A percentile compares a stretch with the other conserved stretches of the same genome.
These are phyloP conservation scores for Stephania yunnanensis DNA, from an alignment of 164 flowering plant species.

Conservation along the genomic window DNA sequence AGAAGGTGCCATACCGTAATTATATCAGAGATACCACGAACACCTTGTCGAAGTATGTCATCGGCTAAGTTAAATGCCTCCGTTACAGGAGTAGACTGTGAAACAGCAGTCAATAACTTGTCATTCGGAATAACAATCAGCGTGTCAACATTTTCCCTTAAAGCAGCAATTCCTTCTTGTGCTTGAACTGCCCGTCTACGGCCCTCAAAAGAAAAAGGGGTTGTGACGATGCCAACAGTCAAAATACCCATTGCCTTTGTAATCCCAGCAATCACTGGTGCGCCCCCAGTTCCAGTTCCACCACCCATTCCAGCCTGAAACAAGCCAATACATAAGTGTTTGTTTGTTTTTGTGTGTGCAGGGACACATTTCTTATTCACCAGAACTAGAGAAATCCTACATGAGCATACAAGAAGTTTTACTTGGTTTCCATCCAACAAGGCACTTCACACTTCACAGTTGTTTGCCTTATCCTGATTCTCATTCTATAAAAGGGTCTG, in stretches of 20 bases:
- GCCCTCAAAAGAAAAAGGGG: slow-evolving; percentile 87
- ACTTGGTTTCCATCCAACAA: too few species aligned
- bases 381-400: neutral
- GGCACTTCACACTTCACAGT: too few species aligned
- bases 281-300: slow-evolving; percentile 91
- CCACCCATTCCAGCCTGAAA: slow-evolving; percentile 95
- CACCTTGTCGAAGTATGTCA: slow-evolving; percentile 86
- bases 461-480: too few species aligned
- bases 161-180: slow-evolving; percentile 84
- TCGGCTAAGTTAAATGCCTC: slow-evolving; percentile 89
- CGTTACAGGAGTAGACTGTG: slow-evolving; percentile 78
- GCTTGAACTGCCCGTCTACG: slow-evolving; percentile 81
- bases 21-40: slow-evolving; percentile 85
- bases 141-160: slow-evolving; percentile 82
- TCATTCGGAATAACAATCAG: slow-evolving; percentile 87
- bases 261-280: slow-evolving; percentile 76
- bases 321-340: neutral
- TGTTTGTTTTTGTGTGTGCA: neutral
- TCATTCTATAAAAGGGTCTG: too few species aligned
- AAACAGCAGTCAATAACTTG: slow-evolving; percentile 76
- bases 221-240: slow-evolving; percentile 89
- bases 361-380: neutral
- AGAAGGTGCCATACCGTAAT: slow-evolving; percentile 52
- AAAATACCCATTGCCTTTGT: slow-evolving; percentile 87
- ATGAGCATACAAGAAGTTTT: too few species aligned